Conservation (phyloP, 2,329 filamentous ascomycete species). For the Xylariaceae sp. region DNA sequence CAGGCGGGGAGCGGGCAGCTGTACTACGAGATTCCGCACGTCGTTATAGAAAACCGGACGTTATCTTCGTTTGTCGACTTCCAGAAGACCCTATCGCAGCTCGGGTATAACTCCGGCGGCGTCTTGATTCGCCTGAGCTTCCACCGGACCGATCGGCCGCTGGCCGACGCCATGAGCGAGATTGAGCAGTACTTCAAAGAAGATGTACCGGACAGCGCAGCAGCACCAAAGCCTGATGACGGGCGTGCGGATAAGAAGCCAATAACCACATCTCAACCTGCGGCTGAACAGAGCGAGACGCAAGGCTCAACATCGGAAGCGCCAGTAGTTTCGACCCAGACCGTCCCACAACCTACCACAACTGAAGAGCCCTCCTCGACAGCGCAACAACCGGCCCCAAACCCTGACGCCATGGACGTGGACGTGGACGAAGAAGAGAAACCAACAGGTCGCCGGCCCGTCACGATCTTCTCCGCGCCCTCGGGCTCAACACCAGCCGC, state of each 20-base stretch:
- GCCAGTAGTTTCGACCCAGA: constrained; percentile 1
- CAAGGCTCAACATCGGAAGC: constrained; percentile 13
- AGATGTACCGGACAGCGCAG: constrained; percentile 29
- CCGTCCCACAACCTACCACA: neutral
- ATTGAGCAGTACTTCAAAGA: constrained; percentile 71
- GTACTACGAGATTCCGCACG: constrained; percentile 79
- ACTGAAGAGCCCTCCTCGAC: neutral
- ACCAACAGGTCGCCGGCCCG: constrained; percentile 38
- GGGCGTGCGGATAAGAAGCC: neutral
- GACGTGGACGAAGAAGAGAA: constrained; percentile 21
- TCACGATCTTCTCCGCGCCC: constrained; percentile 75
- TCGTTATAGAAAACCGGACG: constrained; percentile 79
- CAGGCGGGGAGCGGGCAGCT: constrained; percentile 64
- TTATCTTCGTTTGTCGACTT: constrained; percentile 72
- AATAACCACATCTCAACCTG: constrained; percentile 14
- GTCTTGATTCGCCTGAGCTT: constrained; percentile 75
- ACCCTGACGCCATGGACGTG: constrained; percentile 28
- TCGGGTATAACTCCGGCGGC: constrained; percentile 82
- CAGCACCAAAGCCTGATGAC: constrained; percentile 4
- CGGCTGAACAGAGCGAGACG: constrained; percentile 12
- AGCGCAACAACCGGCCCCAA: neutral
- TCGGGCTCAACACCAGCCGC: constrained; percentile 69
- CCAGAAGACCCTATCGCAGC: constrained; percentile 80
- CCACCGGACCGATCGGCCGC: constrained; percentile 66
- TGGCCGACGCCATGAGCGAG: constrained; percentile 79